Base-by-base conservation (phyloP, 352 stramenopile genomes). In the Phytophthora pistaciae region DNA sequence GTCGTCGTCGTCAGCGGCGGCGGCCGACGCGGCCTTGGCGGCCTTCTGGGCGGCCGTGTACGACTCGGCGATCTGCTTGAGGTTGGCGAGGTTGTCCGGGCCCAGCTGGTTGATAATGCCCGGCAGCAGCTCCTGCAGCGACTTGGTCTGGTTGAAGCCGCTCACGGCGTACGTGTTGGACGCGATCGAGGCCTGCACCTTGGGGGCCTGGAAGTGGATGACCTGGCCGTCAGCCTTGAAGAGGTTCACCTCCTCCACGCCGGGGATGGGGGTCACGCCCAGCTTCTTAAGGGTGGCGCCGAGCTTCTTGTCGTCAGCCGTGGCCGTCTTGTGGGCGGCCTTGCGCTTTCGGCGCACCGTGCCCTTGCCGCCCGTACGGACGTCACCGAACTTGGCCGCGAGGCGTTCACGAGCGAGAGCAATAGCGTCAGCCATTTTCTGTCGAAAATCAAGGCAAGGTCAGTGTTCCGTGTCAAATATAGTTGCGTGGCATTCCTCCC, bases 191-290 rank as follows among this genome's bases (percentile, higher is more conserved):
- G 97, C 97, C 83, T 99, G 97, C 52, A 99, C 97, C 91, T 99
- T 99, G 42, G 98, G 98, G 76, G 91, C 94, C 60, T 94, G 84
- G 77, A 99, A 99, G 82, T 99, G 97, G 81, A 99, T 99, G 20
- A 99, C 97, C 75, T 98, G 98, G 75, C 97, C 97, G 67, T 99
- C 98, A 8, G 98, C 94, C 90, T 99, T 99, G 92, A 99, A 99
- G 74, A 99, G 95, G 85, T 99, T 99, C 50, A 99, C 98, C 81
- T 99, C 98, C 81, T 99, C 97, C 62, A 99, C 98, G 66, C 94
- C 98, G 27, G 97, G 97, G 77, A 99, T 99, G 79, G 96, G 98
- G 48, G 96, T 99, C 66, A 99, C 95, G 56, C 96, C 96, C 53
- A 99, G 91, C 86, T 99, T 99, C 92, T 99, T 99, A 29, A 99